A percentile compares a stretch with the other conserved stretches of the same genome.
Conservation (phyloP, 345 rosid species). For the Noccaea bulbosa region DNA sequence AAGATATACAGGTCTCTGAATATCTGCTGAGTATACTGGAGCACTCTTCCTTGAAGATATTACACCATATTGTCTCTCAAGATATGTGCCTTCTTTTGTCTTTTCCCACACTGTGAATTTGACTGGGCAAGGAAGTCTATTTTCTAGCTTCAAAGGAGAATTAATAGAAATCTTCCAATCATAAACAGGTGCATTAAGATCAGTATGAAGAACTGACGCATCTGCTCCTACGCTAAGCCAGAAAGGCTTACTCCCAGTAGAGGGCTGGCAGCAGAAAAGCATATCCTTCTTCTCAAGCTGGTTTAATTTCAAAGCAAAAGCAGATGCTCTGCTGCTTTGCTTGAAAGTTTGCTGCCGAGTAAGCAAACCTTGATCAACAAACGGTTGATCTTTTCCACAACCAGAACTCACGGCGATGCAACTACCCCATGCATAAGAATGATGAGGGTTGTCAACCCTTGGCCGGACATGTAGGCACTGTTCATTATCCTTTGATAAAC, state of each 20-base stretch:
- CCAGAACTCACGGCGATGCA: conserved; percentile 63
- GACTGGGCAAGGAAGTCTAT: conserved; percentile 88
- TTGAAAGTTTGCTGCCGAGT: conserved; percentile 62
- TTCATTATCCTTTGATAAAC: conserved; percentile 66
- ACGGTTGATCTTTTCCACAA: conserved; percentile 72
- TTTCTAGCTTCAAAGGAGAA: conserved; percentile 92
- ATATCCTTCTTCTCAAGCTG: conserved; percentile 94
- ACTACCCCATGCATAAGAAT: conserved; percentile 72
- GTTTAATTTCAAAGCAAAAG: conserved; percentile 63
- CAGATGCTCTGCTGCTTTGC: conserved; percentile 61
- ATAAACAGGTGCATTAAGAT: conserved; percentile 87
- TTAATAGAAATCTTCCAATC: conserved; percentile 91
- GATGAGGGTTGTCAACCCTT: conserved; percentile 51
- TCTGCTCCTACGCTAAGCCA: conserved; percentile 94
- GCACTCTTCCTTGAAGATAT: conserved; percentile 65
- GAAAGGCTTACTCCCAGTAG: conserved; percentile 62
- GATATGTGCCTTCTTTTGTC: conserved; percentile 67
- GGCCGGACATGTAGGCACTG: conserved; percentile 82
- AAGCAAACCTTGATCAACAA: conserved; percentile 66
- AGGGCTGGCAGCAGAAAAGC: conserved; percentile 64
- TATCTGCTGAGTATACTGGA: conserved; percentile 71
- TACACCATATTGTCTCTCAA: conserved; percentile 68
- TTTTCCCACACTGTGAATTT: conserved; percentile 91
- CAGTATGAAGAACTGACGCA: conserved; percentile 89
- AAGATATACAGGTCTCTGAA: conserved; percentile 76